These are phyloP conservation scores for Aspergillus panamensis DNA, from an alignment of 495 filamentous ascomycete species.

Conservation along the genomic window DNA sequence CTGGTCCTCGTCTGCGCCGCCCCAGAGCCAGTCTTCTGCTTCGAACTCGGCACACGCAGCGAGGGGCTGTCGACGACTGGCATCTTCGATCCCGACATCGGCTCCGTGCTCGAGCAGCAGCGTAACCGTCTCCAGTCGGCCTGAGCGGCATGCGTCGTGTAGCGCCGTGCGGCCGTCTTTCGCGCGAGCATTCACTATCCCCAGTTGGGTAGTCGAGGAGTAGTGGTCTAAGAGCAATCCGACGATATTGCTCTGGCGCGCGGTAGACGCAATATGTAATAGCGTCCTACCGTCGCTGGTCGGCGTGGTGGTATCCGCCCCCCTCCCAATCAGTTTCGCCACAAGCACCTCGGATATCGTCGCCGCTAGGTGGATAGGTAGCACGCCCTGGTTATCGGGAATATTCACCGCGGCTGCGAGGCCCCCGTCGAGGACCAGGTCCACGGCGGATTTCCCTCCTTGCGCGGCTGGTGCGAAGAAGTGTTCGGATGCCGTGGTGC, in stretches of 20 bases:
- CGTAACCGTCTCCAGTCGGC: conserved; percentile 30
- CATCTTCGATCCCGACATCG: conserved; percentile 17
- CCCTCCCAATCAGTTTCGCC: conserved; percentile 30
- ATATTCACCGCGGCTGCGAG: conserved; percentile 1
- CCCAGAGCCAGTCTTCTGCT: conserved; percentile 1
- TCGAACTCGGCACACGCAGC: conserved; percentile 19
- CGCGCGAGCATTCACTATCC: conserved; percentile 19
- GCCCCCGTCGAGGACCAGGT: conserved; percentile 14
- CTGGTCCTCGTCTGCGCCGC: neutral
- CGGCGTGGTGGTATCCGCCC: conserved; percentile 23
- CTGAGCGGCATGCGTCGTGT: conserved; percentile 36
- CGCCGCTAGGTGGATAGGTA: conserved; percentile 34
- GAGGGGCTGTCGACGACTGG: neutral
- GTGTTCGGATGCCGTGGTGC: conserved; percentile 11
- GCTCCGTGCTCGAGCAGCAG: conserved; percentile 36
- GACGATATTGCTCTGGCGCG: conserved; percentile 35
- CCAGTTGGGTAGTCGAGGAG: conserved; percentile 2
- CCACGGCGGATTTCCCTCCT: conserved; percentile 9
- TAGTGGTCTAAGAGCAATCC: conserved; percentile 34
- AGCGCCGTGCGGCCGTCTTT: conserved; percentile 26
- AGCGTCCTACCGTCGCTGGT: conserved; percentile 33
- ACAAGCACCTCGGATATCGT: conserved; percentile 29
- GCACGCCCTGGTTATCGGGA: conserved; percentile 21
- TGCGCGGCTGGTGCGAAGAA: conserved; percentile 5
- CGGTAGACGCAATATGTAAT: conserved; percentile 38